A percentile compares a stretch with the other conserved stretches of the same genome.
These are phyloP conservation scores for Linum lewisii DNA, from an alignment of 345 rosid genomes.

Conservation along the genomic window DNA sequence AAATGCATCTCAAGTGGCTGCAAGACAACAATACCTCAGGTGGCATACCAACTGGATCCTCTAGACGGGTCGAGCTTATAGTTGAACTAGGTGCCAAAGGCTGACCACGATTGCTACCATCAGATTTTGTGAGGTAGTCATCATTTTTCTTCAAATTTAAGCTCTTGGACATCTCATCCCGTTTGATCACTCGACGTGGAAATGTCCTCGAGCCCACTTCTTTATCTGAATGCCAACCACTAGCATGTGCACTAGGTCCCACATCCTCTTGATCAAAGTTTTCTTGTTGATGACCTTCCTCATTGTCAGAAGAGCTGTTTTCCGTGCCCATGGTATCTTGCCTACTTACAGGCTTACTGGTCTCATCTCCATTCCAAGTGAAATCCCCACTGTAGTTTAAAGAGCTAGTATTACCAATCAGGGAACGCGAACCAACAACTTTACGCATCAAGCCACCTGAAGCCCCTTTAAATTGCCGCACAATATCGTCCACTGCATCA, in stretches of 20 bases:
- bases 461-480: constrained; percentile 84
- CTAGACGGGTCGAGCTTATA: constrained; percentile 27
- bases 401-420: constrained; percentile 30
- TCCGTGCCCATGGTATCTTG: constrained; percentile 40
- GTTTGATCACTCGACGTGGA: constrained; percentile 41
- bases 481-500: constrained; percentile 94
- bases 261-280: constrained; percentile 35
- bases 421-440: constrained; percentile 52
- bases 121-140: constrained; percentile 29
- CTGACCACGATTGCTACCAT: constrained; percentile 23
- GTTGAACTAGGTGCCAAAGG: constrained; percentile 22
- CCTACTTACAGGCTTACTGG: constrained; percentile 28
- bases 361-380: constrained; percentile 58
- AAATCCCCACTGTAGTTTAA: constrained; percentile 29
- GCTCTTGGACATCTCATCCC: constrained; percentile 31
- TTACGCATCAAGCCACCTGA: constrained; percentile 84
- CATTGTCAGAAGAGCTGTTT: constrained; percentile 61
- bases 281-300: constrained; percentile 44
- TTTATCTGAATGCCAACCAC: constrained; percentile 74
- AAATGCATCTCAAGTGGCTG: background rate
- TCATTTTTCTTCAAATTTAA: constrained; percentile 24
- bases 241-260: constrained; percentile 33
- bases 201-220: constrained; percentile 49
- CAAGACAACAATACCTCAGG: constrained; percentile 55
- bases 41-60: constrained; percentile 78